These are phyloP conservation scores for Achaetomium macrosporum DNA, from an alignment of 2,329 filamentous ascomycete species.

Conservation along the genomic window DNA sequence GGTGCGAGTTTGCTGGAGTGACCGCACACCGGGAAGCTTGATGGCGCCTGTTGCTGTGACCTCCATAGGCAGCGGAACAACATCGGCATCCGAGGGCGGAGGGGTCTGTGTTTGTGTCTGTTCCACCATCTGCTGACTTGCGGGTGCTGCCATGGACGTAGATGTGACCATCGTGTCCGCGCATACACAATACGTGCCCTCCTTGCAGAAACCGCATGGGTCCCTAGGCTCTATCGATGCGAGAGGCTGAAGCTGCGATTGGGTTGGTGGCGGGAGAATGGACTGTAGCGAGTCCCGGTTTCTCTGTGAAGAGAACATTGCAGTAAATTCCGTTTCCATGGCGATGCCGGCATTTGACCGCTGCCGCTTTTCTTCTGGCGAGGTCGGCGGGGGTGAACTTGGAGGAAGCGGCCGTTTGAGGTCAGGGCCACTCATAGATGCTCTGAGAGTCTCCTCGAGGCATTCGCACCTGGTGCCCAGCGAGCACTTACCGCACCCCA, in stretches of 20 bases:
- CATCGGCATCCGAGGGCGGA: slow-evolving; percentile 56
- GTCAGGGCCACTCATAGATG: slow-evolving; percentile 32
- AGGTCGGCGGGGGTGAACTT: slow-evolving; percentile 38
- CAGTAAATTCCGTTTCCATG: slow-evolving; percentile 70
- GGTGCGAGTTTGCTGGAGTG: slow-evolving; percentile 24
- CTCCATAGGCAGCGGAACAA: slow-evolving; percentile 51
- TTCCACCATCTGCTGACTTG: slow-evolving; percentile 34
- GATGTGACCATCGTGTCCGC: slow-evolving; percentile 47
- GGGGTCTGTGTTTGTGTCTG: slow-evolving; percentile 49
- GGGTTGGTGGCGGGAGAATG: slow-evolving; percentile 31
- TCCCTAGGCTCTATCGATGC: slow-evolving; percentile 49
- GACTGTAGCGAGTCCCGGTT: slow-evolving; percentile 18
- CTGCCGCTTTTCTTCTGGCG: slow-evolving; percentile 50
- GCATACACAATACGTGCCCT: slow-evolving; percentile 77
- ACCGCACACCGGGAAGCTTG: slow-evolving; percentile 47
- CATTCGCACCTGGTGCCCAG: slow-evolving; percentile 58
- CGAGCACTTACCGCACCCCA: slow-evolving; percentile 62
- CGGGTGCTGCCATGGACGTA: slow-evolving; percentile 33
- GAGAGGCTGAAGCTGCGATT: slow-evolving; percentile 28
- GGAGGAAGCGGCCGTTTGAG: slow-evolving; percentile 43
- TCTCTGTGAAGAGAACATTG: slow-evolving; percentile 44
- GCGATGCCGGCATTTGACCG: slow-evolving; percentile 41
- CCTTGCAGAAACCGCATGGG: slow-evolving; percentile 75
- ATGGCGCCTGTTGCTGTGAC: slow-evolving; percentile 55
- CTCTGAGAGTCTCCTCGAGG: slow-evolving; percentile 54